phyloP scores from a whole-genome alignment of 1,139 yeast genomes.

The Nakaseomyces sp. region DNA sequence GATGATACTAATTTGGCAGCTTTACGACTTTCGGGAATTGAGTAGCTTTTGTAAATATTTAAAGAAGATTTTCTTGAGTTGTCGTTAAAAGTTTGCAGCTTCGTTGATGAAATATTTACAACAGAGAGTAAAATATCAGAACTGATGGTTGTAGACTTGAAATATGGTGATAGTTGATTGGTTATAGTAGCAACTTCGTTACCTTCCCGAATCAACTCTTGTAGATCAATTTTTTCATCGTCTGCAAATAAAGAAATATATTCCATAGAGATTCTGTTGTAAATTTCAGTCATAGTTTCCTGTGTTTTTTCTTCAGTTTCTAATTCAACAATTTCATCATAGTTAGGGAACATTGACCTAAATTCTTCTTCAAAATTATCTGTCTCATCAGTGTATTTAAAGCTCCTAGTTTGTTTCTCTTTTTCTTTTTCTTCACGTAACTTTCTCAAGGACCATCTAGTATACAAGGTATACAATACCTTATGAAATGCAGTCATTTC shows the following conservation, averaged over 20 bases:
- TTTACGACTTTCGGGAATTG: conserved; percentile 49
- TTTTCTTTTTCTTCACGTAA: conserved; percentile 57
- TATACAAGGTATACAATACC: conserved; percentile 52
- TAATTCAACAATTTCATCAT: conserved; percentile 47
- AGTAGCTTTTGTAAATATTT: conserved; percentile 65
- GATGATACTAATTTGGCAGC: conserved; percentile 48
- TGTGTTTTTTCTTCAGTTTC: conserved; percentile 28
- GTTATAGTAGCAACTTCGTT: conserved; percentile 33
- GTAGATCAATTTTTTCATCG: conserved; percentile 19
- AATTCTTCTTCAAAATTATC: conserved; percentile 53
- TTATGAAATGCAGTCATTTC: conserved; percentile 33
- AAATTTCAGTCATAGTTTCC: conserved; percentile 31
- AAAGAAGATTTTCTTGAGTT: conserved; percentile 26
- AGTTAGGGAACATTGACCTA: conserved; percentile 73
- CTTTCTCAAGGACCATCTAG: conserved; percentile 71
- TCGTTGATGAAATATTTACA: conserved; percentile 35
- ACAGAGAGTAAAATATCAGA: conserved; percentile 39
- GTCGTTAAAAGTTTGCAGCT: conserved; percentile 25
- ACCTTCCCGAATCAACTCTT: conserved; percentile 38
- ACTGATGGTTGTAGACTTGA: conserved; percentile 26
- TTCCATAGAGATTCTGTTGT: conserved; percentile 32
- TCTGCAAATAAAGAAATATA: conserved; percentile 33
- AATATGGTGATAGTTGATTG: conserved; percentile 19
- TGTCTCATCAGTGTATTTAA: conserved; percentile 50
- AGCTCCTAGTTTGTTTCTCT: conserved; percentile 52